Percentiles rank a stretch among this genome's conserved stretches.
phyloP scores from a whole-genome alignment of 1,284 basidiomycete species.

The Grifola frondosa region DNA sequence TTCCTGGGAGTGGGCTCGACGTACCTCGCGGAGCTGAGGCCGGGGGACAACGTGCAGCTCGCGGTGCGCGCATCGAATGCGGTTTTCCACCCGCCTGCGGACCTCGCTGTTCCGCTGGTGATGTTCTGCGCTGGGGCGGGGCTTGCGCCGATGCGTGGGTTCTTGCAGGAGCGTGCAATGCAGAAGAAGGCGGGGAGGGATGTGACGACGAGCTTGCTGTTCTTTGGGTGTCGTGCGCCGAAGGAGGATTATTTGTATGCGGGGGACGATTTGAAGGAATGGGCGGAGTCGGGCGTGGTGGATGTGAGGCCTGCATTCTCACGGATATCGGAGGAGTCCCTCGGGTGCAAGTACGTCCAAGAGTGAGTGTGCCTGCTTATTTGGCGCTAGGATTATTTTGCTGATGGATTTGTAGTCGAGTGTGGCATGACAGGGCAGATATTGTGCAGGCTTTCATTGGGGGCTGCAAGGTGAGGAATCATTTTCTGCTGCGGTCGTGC shows the following conservation, averaged over 20 bases:
- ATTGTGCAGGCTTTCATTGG: conserved; percentile 31
- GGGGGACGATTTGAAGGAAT: conserved; percentile 38
- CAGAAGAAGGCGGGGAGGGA: conserved; percentile 42
- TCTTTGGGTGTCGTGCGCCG: conserved; percentile 46
- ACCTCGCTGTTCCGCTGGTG: conserved; percentile 40
- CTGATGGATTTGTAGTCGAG: conserved; percentile 31
- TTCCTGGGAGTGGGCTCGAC: conserved; percentile 47
- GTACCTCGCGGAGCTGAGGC: conserved; percentile 40
- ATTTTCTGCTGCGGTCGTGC: neutral
- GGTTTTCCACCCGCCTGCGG: conserved; percentile 44
- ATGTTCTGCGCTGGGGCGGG: conserved; percentile 49
- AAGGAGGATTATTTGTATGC: conserved; percentile 42
- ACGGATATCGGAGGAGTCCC: conserved; percentile 32
- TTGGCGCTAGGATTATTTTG: neutral
- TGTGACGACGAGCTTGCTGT: conserved; percentile 40
- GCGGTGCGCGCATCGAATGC: conserved; percentile 39
- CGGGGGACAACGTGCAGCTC: conserved; percentile 42
- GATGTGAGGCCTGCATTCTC: conserved; percentile 49
- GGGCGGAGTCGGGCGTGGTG: conserved; percentile 41
- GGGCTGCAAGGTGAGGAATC: conserved; percentile 46
- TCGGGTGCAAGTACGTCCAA: conserved; percentile 46
- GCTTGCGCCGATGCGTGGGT: conserved; percentile 49
- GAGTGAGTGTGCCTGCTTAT: conserved; percentile 33
- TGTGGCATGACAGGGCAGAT: conserved; percentile 41
- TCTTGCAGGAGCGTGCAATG: conserved; percentile 49